These are phyloP conservation scores for Marasmius oreades DNA, from an alignment of 1,284 basidiomycete species.

Conservation along the genomic window DNA sequence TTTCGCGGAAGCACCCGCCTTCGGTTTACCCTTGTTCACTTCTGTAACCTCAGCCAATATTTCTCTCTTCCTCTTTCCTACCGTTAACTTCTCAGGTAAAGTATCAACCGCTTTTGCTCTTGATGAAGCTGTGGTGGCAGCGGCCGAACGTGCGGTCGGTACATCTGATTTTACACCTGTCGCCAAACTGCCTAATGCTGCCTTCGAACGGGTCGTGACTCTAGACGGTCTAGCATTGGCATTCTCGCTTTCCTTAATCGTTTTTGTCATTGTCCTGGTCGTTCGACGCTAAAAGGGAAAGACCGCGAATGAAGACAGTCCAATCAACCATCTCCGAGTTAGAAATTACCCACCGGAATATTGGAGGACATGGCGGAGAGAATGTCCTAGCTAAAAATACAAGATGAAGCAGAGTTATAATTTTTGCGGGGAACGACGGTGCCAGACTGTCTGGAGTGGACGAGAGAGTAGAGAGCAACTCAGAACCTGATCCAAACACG, in stretches of 20 bases:
- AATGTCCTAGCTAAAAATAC: background rate
- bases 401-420: background rate
- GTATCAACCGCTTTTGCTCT: constrained; percentile 21
- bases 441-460: background rate
- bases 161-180: constrained; percentile 12
- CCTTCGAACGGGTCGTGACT: constrained; percentile 28
- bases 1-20: constrained; percentile 4
- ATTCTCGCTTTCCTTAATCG: constrained; percentile 30
- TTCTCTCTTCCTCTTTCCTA: constrained; percentile 35
- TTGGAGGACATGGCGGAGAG: constrained; percentile 5
- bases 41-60: constrained; percentile 35
- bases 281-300: constrained; percentile 11
- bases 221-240: constrained; percentile 30
- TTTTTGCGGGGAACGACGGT: background rate
- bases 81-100: constrained; percentile 17
- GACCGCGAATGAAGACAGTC: background rate
- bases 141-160: constrained; percentile 13
- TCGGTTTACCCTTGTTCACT: constrained; percentile 5
- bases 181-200: constrained; percentile 22
- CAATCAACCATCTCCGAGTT: background rate
- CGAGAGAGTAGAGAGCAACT: background rate
- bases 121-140: constrained; percentile 21
- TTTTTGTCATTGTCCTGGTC: constrained; percentile 25
- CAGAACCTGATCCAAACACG: background rate
- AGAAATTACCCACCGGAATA: constrained; percentile 10